A percentile compares a stretch with the other conserved stretches of the same genome.
phyloP scores from a whole-genome alignment of 2,329 filamentous ascomycete species.

The Periglandula ipomoeae region DNA sequence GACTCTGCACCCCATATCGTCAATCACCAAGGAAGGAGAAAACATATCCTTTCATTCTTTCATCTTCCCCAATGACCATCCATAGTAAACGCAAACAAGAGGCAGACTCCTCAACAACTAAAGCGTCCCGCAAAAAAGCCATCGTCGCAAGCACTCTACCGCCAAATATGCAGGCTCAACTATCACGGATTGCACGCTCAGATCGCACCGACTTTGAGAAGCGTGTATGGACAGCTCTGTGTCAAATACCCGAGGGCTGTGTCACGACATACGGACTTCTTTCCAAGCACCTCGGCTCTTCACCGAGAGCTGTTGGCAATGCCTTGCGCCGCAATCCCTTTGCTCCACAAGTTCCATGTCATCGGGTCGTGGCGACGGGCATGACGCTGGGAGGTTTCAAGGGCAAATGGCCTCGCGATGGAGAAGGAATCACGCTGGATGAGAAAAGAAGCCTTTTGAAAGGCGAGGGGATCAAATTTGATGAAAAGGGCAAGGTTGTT shows the following conservation, averaged over 20 bases:
- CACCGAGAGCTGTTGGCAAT: constrained; percentile 68
- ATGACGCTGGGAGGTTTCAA: constrained; percentile 65
- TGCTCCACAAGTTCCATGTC: constrained; percentile 72
- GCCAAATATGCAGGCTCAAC: constrained; percentile 28
- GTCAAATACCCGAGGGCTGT: constrained; percentile 65
- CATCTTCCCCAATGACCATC: neutral
- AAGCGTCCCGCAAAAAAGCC: neutral
- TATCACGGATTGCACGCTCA: constrained; percentile 35
- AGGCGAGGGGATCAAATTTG: constrained; percentile 56
- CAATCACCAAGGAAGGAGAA: too few relatives aligned
- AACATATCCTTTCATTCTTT: too few relatives aligned
- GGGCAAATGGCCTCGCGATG: constrained; percentile 53
- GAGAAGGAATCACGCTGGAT: constrained; percentile 51
- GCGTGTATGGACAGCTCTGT: constrained; percentile 60
- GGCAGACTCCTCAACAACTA: neutral
- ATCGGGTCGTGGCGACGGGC: constrained; percentile 67
- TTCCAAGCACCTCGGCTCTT: constrained; percentile 57
- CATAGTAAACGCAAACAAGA: constrained; percentile 8
- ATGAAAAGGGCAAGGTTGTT: constrained; percentile 48
- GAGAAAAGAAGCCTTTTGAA: constrained; percentile 55
- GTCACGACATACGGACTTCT: constrained; percentile 73
- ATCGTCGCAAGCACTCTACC: neutral
- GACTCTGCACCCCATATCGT: too few relatives aligned
- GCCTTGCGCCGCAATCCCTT: constrained; percentile 73
- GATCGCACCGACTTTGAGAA: constrained; percentile 47